These are phyloP conservation scores for Vitis rotundifolia DNA, from an alignment of 164 flowering plant genomes.

Conservation along the genomic window DNA sequence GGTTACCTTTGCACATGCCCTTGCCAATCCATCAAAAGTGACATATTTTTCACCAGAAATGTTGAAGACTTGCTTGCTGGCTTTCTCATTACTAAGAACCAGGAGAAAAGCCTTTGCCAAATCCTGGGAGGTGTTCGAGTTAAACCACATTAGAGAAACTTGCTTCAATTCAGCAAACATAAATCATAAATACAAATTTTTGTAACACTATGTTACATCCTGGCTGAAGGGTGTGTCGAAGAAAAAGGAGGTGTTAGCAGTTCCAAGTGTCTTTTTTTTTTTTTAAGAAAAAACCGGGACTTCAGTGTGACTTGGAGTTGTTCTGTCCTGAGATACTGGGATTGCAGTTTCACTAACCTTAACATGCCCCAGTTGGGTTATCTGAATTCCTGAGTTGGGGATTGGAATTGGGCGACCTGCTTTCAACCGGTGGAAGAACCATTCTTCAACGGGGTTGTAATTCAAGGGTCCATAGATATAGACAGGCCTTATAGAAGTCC, in stretches of 20 bases:
- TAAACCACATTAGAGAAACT: not conserved
- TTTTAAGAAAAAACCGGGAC: no score
- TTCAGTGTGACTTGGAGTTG: no score
- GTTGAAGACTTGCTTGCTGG: slow-evolving; percentile 87
- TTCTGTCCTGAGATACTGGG: no score
- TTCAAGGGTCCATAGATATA: slow-evolving; percentile 95
- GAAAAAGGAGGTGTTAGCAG: no score
- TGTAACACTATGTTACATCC: not conserved
- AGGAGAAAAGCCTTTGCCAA: slow-evolving; percentile 77
- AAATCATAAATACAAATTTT: not conserved
- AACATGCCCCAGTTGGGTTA: slow-evolving; percentile 94
- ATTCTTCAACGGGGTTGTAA: slow-evolving; percentile 98
- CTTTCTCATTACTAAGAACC: slow-evolving; percentile 91
- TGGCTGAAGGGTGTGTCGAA: no score
- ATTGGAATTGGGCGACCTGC: slow-evolving; percentile 98
- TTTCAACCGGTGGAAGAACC: slow-evolving; percentile 98
- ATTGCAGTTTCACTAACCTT: slow-evolving; percentile 54
- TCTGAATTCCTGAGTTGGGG: slow-evolving; percentile 84
- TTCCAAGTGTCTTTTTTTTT: no score
- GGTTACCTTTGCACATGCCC: slow-evolving; percentile 91
- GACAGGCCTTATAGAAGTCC: slow-evolving; percentile 95
- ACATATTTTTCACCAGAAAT: slow-evolving; percentile 94
- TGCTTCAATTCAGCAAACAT: not conserved
- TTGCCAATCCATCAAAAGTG: slow-evolving; percentile 92
- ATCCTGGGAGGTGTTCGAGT: slow-evolving; percentile 51